Evolutionary conservation across 2,329 filamentous ascomycete species (phyloP).

Genomic region (Hypoxylon rubiginosum): DNA sequence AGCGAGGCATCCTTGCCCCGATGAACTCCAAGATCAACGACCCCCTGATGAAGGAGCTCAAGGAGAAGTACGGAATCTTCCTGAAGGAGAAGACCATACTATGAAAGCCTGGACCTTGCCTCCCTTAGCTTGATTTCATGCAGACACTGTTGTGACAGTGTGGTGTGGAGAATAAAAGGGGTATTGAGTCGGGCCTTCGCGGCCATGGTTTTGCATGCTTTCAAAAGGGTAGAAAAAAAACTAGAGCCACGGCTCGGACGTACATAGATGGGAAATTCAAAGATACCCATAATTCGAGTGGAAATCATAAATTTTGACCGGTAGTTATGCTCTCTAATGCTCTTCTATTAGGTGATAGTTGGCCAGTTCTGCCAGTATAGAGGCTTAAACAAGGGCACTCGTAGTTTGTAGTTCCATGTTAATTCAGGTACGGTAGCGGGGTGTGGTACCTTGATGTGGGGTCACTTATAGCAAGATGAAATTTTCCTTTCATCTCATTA

Average conservation of each 20-base stretch:
- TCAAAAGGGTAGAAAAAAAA: slow-evolving; percentile 11
- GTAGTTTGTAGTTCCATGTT: slow-evolving; percentile 3
- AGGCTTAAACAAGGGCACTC: too few species aligned
- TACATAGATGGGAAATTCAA: background rate
- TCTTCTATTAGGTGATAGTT: background rate
- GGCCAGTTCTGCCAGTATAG: too few species aligned
- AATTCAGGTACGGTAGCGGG: slow-evolving; percentile 24
- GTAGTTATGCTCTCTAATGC: too few species aligned
- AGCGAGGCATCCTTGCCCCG: slow-evolving; percentile 82
- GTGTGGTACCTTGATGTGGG: slow-evolving; percentile 33
- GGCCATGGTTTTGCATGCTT: slow-evolving; percentile 3
- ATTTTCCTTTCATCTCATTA: slow-evolving; percentile 16
- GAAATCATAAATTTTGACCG: slow-evolving; percentile 1
- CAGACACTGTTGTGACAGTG: background rate
- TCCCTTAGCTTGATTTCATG: background rate
- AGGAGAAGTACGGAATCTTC: slow-evolving; percentile 73
- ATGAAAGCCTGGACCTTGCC: slow-evolving; percentile 1
- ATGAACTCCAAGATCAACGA: slow-evolving; percentile 78
- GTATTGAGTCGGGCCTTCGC: slow-evolving; percentile 1
- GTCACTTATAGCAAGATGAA: slow-evolving; percentile 32
- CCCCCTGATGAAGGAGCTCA: slow-evolving; percentile 69
- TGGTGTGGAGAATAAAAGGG: slow-evolving; percentile 11
- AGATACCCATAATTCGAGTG: slow-evolving; percentile 15
- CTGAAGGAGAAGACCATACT: slow-evolving; percentile 38
- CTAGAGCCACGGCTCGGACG: background rate